Evolutionary conservation across 2,329 filamentous ascomycete genomes (phyloP).

Genomic region (Xylariaceae sp.): DNA sequence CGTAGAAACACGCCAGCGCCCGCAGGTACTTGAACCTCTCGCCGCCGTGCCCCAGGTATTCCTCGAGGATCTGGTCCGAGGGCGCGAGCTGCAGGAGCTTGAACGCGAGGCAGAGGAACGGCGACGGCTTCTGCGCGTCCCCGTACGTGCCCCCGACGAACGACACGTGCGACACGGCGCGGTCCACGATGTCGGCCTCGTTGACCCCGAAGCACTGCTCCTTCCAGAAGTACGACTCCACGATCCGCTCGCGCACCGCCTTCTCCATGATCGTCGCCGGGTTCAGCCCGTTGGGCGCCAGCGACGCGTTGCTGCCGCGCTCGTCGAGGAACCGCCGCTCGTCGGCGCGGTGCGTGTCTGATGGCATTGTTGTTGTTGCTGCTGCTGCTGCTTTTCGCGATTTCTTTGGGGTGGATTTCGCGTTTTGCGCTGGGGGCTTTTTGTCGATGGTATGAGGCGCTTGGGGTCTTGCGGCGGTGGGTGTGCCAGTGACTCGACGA

Average conservation of each 20-base stretch:
- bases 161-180: constrained; percentile 80
- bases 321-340: constrained; percentile 86
- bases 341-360: constrained; percentile 72
- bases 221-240: constrained; percentile 97
- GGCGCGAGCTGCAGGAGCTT: constrained; percentile 92
- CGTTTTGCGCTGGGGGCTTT: no score
- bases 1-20: constrained; percentile 89
- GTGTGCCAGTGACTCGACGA: no score
- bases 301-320: constrained; percentile 76
- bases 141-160: constrained; percentile 92
- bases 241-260: constrained; percentile 91
- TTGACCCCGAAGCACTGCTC: constrained; percentile 98
- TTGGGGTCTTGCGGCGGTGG: no score
- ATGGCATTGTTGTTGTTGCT: constrained; percentile 23
- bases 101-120: constrained; percentile 93
- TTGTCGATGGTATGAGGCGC: no score
- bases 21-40: constrained; percentile 86
- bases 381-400: no score
- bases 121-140: constrained; percentile 81
- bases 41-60: constrained; percentile 80
- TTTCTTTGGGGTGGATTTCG: no score
- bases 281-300: constrained; percentile 87
- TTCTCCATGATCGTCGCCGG: constrained; percentile 97
- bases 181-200: constrained; percentile 81
- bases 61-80: constrained; percentile 75